phyloP scores from a whole-genome alignment of 1,284 basidiomycete genomes.

The Prillingera fragicola region DNA sequence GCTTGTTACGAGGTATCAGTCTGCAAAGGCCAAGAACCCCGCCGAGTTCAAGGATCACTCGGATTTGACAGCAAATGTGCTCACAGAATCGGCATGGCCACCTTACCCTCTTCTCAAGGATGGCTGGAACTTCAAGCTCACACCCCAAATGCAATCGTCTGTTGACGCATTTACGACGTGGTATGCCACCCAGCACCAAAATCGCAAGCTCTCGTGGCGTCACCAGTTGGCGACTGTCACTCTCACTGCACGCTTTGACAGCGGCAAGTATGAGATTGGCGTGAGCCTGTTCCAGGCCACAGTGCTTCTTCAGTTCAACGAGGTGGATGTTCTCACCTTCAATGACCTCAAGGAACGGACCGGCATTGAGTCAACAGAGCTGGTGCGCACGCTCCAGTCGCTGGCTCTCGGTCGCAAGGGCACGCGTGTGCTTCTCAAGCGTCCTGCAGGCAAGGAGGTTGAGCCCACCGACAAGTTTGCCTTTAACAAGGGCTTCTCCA shows the following conservation, averaged over 20 bases:
- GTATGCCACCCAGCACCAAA: slow-evolving; percentile 70
- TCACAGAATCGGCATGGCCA: slow-evolving; percentile 57
- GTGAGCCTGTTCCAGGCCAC: slow-evolving; percentile 86
- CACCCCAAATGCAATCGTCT: slow-evolving; percentile 62
- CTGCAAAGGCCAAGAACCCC: slow-evolving; percentile 42
- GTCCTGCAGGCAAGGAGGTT: slow-evolving; percentile 74
- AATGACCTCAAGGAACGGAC: slow-evolving; percentile 64
- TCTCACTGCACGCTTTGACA: slow-evolving; percentile 63
- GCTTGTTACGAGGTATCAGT: slow-evolving; percentile 50
- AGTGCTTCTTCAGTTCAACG: slow-evolving; percentile 86
- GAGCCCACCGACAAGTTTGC: slow-evolving; percentile 68
- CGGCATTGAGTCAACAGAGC: slow-evolving; percentile 67
- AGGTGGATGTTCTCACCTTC: slow-evolving; percentile 56
- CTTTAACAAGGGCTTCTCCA: slow-evolving; percentile 78
- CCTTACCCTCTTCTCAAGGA: slow-evolving; percentile 46
- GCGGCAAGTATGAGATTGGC: slow-evolving; percentile 74
- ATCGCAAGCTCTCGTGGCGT: slow-evolving; percentile 73
- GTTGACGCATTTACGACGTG: slow-evolving; percentile 60
- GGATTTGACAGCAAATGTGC: slow-evolving; percentile 52
- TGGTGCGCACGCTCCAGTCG: slow-evolving; percentile 81
- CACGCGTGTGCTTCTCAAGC: slow-evolving; percentile 71
- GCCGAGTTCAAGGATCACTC: slow-evolving; percentile 42
- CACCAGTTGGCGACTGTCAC: slow-evolving; percentile 73
- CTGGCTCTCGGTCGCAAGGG: slow-evolving; percentile 80
- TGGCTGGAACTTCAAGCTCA: slow-evolving; percentile 40